Evolutionary conservation across 495 filamentous ascomycete genomes (phyloP), one percentile per base, ranked within the genome.

Genomic region (Aspergillus diversus): DNA sequence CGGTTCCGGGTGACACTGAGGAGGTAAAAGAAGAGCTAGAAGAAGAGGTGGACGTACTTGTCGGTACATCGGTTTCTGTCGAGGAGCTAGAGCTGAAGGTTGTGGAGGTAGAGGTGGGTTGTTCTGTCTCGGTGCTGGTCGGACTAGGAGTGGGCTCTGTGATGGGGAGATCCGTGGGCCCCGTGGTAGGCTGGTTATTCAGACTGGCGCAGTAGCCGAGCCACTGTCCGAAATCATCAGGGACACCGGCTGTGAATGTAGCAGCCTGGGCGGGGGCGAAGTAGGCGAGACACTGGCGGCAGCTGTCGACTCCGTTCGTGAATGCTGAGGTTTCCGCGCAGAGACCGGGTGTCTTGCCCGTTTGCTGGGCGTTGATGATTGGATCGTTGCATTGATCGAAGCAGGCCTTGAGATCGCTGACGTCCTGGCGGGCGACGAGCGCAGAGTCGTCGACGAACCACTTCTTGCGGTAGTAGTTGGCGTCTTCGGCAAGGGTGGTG

Each of bases 351-450:
- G 60, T 58, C 59, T 85, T 86, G 12, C 86, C 87, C 7, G 76
- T 57, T 0, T 39, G 21, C 55, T 85, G 73, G 1, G 76, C 82
- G 59, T 85, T 85, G 0, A 78, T 21, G 17, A 61, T 74, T 12
- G 77, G 79, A 43, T 77, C 77, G 57, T 84, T 83, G 69, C 87
- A 90, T 6, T 69, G 50, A n/a, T 73, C 74, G 65, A 71, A 89
- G 70, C 87, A 90, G 1, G 42, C 33, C n/a, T n/a, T 16, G 33
- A 33, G 43, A 63, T 32, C 1, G 27, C 0, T 1, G 48, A n/a
- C 33, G 8, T 3, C 77, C 53, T 65, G 63, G 21, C 63, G 63
- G 6, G 47, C n/a, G 27, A 57, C 31, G 3, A 53, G 32, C 33
- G 27, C 63, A 21, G 53, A 35, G 3, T 9, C 32, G 5, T n/a